phyloP scores from a whole-genome alignment of 345 rosid genomes.

The Sisymbrium irio region DNA sequence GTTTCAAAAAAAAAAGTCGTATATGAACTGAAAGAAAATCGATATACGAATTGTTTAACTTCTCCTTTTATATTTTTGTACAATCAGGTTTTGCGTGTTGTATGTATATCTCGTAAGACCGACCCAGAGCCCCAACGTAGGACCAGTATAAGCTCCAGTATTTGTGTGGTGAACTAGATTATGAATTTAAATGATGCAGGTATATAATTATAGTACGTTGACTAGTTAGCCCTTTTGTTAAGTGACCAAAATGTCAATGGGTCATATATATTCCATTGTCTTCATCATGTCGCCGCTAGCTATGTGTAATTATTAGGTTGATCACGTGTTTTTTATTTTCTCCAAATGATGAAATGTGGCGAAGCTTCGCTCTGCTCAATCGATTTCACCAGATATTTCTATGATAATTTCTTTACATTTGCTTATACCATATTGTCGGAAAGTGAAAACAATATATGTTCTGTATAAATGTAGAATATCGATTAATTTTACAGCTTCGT shows the following conservation, averaged over 20 bases:
- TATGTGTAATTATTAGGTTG: background rate
- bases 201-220: background rate
- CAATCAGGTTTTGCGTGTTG: background rate
- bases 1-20: no score
- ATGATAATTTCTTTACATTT: background rate
- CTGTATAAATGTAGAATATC: background rate
- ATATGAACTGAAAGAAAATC: background rate
- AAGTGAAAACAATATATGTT: background rate
- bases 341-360: background rate
- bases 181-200: background rate
- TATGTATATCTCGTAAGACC: background rate
- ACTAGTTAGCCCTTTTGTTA: background rate
- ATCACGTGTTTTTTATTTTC: no score
- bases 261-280: background rate
- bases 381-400: background rate
- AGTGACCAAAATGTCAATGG: background rate
- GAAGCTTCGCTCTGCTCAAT: conserved; percentile 1
- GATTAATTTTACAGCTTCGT: background rate
- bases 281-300: background rate
- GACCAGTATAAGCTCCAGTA: background rate
- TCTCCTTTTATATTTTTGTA: background rate
- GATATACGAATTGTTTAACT: background rate
- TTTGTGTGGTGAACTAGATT: background rate
- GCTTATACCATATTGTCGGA: background rate
- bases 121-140: background rate